phyloP scores from a whole-genome alignment of 345 rosid genomes.

The Adansonia digitata region DNA sequence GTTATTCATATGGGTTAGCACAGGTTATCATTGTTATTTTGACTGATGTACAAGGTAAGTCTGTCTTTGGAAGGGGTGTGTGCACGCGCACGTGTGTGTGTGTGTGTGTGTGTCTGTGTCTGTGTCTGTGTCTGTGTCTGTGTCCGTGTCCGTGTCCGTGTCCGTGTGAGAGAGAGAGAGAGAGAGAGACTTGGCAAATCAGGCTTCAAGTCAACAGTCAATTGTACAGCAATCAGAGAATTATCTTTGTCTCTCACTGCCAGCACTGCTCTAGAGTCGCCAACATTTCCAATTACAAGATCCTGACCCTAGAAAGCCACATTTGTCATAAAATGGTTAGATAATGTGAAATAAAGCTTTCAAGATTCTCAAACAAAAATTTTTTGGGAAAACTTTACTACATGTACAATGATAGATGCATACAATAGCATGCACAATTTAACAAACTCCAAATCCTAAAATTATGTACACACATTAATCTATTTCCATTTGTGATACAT shows the following conservation, averaged over 20 bases:
- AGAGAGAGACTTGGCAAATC: slow-evolving; percentile 74
- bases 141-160: too few species aligned
- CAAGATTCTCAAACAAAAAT: neutral
- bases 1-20: slow-evolving; percentile 3
- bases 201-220: slow-evolving; percentile 95
- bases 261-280: slow-evolving; percentile 93
- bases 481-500: neutral
- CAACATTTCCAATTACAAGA: slow-evolving; percentile 76
- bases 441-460: slow-evolving; percentile 1
- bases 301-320: slow-evolving; percentile 59
- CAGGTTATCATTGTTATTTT: neutral
- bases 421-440: neutral
- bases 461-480: neutral
- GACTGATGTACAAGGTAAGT: neutral
- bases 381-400: neutral
- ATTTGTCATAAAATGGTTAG: slow-evolving; percentile 9
- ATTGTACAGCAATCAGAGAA: slow-evolving; percentile 62
- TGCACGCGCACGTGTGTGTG: neutral
- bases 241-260: slow-evolving; percentile 64
- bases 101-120: neutral
- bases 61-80: neutral
- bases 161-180: slow-evolving; percentile 21
- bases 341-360: neutral
- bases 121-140: neutral
- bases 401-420: neutral